Conservation (phyloP, 768 basidiomycete genomes). For the Trametes cinnabarina region DNA sequence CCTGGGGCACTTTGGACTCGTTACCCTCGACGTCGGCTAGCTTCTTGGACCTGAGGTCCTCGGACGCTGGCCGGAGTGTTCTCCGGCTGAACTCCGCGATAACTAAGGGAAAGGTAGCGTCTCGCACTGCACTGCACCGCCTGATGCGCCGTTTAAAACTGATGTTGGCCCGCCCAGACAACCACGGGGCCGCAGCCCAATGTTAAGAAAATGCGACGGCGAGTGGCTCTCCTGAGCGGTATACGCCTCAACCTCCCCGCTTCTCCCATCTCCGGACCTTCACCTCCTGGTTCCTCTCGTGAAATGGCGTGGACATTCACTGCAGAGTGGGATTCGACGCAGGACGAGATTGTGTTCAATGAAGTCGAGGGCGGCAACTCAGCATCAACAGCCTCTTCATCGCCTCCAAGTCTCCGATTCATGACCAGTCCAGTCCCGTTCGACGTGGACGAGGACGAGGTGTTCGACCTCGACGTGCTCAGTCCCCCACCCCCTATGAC, state of each 20-base stretch:
- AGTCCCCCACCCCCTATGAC: background rate
- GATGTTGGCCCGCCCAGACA: conserved; percentile 4
- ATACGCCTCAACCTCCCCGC: conserved; percentile 27
- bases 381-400: background rate
- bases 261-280: conserved; percentile 20
- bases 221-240: conserved; percentile 25
- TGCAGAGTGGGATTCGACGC: conserved; percentile 30
- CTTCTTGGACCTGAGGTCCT: conserved; percentile 16
- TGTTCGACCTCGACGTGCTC: conserved; percentile 4
- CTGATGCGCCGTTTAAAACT: conserved; percentile 1
- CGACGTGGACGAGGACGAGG: conserved; percentile 25
- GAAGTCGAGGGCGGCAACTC: conserved; percentile 21
- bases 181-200: conserved; percentile 20
- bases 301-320: conserved; percentile 31
- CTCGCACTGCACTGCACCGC: background rate
- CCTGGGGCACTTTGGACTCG: conserved; percentile 30
- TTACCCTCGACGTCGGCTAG: conserved; percentile 9
- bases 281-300: conserved; percentile 17
- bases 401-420: conserved; percentile 1
- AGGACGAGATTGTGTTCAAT: conserved; percentile 28
- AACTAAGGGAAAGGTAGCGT: conserved; percentile 13
- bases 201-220: conserved; percentile 30
- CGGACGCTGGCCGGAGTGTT: background rate
- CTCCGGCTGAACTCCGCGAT: background rate
- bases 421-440: conserved; percentile 22